Evolutionary conservation across 768 basidiomycete species (phyloP).

Genomic region (Pulveroboletus sp.): DNA sequence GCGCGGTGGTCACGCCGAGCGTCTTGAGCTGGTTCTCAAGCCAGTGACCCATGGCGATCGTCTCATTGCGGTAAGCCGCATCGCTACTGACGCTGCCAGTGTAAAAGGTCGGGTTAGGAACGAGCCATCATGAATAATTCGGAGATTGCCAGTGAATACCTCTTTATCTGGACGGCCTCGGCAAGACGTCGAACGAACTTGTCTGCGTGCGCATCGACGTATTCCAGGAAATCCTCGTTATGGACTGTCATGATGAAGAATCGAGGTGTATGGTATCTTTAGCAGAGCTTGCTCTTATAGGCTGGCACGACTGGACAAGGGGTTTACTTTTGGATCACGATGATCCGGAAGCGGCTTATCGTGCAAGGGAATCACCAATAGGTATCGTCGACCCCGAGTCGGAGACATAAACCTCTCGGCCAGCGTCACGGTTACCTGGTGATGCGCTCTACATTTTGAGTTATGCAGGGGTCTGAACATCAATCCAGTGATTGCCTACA

Average conservation of each 20-base stretch:
- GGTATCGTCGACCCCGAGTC: no score
- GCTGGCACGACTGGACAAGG: no score
- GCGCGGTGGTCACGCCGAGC: constrained; percentile 75
- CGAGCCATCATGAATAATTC: background rate
- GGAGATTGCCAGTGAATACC: constrained; percentile 35
- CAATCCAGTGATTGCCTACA: no score
- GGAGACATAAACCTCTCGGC: no score
- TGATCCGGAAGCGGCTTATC: background rate
- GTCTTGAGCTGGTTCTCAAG: constrained; percentile 66
- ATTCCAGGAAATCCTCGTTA: constrained; percentile 36
- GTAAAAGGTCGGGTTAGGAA: background rate
- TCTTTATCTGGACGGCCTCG: constrained; percentile 81
- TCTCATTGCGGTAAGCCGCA: constrained; percentile 65
- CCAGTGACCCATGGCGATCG: constrained; percentile 84
- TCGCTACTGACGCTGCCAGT: constrained; percentile 64
- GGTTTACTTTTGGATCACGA: background rate
- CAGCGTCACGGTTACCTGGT: no score
- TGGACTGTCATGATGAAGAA: constrained; percentile 33
- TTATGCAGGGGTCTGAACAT: no score
- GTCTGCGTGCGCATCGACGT: constrained; percentile 66
- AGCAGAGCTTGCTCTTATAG: background rate
- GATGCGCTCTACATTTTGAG: no score
- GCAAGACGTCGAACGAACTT: constrained; percentile 74
- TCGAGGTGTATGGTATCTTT: background rate
- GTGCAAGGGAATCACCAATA: no score